phyloP scores from a whole-genome alignment of 169 alveolate species.

The Ichthyophthirius multifiliis region DNA sequence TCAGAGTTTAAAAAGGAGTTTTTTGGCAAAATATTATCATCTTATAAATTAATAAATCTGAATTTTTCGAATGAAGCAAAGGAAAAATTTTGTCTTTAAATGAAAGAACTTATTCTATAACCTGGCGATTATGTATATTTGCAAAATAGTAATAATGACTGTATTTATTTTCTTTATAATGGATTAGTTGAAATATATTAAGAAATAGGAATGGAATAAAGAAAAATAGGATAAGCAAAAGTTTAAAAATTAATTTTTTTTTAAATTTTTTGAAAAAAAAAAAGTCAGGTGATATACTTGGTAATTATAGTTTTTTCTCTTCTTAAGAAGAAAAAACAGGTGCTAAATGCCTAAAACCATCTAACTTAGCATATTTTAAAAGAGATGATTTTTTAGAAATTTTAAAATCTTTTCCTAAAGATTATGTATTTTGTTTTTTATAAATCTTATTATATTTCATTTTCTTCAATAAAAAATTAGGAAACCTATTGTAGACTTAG shows the following conservation, averaged over 20 bases:
- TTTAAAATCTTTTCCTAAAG: not conserved
- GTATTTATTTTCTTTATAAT: not conserved
- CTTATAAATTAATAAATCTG: not conserved
- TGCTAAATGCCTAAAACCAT: not conserved
- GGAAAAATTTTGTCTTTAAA: not conserved
- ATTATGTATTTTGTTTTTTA: too few relatives aligned
- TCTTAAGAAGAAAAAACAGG: not conserved
- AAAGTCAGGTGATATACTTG: not conserved
- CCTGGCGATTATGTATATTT: conserved; percentile 3
- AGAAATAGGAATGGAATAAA: not conserved
- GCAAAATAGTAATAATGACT: not conserved
- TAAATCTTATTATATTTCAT: too few relatives aligned
- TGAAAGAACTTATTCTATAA: not conserved
- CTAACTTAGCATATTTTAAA: not conserved
- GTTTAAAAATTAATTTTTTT: not conserved
- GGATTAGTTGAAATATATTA: not conserved
- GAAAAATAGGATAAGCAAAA: not conserved
- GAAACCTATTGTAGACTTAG: not conserved
- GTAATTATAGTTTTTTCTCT: not conserved
- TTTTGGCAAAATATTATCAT: not conserved
- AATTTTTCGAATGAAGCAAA: not conserved
- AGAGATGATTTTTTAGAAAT: not conserved
- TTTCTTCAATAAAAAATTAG: not conserved
- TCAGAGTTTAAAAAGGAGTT: not conserved
- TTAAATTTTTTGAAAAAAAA: not conserved